Conservation (phyloP, 1,284 basidiomycete genomes). For the Ganoderma boninense region DNA sequence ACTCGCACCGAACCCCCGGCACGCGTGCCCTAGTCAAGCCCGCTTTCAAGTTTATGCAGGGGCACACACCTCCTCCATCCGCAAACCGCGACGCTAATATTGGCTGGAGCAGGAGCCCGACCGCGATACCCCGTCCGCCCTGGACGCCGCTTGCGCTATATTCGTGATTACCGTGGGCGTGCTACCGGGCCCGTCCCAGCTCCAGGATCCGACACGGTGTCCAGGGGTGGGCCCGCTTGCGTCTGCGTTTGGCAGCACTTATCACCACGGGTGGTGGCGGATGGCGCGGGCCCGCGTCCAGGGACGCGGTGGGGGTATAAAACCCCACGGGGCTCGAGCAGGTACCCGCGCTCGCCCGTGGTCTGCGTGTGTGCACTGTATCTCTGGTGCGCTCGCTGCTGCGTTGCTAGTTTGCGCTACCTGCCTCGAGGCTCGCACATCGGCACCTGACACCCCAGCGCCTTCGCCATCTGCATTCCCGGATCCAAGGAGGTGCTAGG, state of each 20-base stretch:
- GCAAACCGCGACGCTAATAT: conserved; percentile 1
- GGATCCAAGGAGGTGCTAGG: neutral
- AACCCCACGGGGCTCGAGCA: neutral
- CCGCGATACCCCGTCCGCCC: neutral
- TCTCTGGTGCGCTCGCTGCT: too few relatives aligned
- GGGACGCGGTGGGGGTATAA: neutral
- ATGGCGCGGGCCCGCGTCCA: neutral
- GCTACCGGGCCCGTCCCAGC: neutral
- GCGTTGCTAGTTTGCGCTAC: too few relatives aligned
- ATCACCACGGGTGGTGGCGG: neutral
- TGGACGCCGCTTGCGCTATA: neutral
- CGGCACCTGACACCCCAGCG: neutral
- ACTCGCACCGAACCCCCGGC: neutral
- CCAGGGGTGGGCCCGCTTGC: neutral
- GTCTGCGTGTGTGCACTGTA: too few relatives aligned
- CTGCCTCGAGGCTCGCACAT: too few relatives aligned
- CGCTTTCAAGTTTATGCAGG: neutral
- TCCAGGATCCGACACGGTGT: too few relatives aligned
- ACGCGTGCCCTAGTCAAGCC: neutral
- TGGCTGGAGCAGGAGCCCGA: neutral
- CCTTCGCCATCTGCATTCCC: neutral
- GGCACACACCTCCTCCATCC: neutral
- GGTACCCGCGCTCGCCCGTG: too few relatives aligned
- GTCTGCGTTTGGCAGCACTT: too few relatives aligned
- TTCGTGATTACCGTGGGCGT: conserved; percentile 3